These are phyloP conservation scores for Monosporascus sp. DNA, from an alignment of 2,329 filamentous ascomycete genomes.

Conservation along the genomic window DNA sequence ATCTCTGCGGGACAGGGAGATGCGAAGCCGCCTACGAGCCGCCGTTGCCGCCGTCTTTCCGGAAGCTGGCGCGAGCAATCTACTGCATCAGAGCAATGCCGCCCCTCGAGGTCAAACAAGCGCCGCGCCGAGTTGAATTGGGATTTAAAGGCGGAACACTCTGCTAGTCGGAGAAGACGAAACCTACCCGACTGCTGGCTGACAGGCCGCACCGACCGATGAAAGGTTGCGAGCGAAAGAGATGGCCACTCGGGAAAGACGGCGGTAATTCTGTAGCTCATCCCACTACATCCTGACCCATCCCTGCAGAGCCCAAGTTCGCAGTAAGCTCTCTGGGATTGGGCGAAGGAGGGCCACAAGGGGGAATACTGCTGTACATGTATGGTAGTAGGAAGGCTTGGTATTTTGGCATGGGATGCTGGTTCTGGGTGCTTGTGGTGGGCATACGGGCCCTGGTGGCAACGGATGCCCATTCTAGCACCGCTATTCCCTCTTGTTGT, in stretches of 20 bases:
- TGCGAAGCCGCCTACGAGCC: constrained; percentile 18
- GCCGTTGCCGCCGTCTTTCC: constrained; percentile 13
- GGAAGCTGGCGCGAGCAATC: constrained; percentile 5
- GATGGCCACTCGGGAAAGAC: neutral
- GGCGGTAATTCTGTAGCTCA: constrained; percentile 18
- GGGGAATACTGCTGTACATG: constrained; percentile 10
- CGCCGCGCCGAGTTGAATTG: constrained; percentile 23
- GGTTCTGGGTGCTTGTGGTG: neutral
- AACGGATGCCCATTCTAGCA: too few species aligned
- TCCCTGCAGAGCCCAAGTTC: constrained; percentile 11
- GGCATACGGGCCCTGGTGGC: neutral
- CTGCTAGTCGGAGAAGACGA: constrained; percentile 2
- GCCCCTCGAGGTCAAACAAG: constrained; percentile 18
- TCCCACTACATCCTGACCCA: constrained; percentile 24
- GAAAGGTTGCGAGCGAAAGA: neutral
- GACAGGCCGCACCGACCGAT: neutral
- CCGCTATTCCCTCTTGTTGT: too few species aligned
- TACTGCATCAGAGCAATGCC: constrained; percentile 7
- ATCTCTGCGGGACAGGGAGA: constrained; percentile 23
- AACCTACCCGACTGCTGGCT: neutral
- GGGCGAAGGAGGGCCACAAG: constrained; percentile 17
- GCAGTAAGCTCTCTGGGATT: constrained; percentile 3
- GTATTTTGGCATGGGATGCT: constrained; percentile 22
- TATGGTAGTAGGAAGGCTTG: constrained; percentile 6
- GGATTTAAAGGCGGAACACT: neutral